A percentile compares a stretch with the other conserved stretches of the same genome.
Conservation (phyloP, 805 yeast species). For the Metschnikowia arizonensis region DNA sequence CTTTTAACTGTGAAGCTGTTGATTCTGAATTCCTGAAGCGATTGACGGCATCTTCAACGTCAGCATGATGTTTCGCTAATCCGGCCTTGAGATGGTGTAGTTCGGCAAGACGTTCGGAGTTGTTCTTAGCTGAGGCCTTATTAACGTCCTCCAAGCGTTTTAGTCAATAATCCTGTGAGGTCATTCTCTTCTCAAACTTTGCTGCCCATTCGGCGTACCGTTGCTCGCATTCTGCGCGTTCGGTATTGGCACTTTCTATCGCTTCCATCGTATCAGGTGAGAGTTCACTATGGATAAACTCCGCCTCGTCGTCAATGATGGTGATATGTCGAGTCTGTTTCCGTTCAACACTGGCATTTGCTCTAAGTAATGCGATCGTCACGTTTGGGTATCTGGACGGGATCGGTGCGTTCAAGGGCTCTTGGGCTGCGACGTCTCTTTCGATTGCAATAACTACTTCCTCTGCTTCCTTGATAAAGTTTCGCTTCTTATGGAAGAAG, state of each 20-base stretch:
- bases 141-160: not conserved
- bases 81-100: not conserved
- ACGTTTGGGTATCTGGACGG: too few relatives aligned
- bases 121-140: not conserved
- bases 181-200: not conserved
- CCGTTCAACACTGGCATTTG: too few relatives aligned
- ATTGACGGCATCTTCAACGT: not conserved
- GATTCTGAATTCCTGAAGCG: not conserved
- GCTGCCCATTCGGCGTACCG: not conserved
- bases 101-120: not conserved
- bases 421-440: not conserved
- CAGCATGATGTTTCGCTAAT: not conserved
- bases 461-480: not conserved
- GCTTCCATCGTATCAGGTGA: not conserved
- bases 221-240: not conserved
- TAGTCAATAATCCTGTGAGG: not conserved
- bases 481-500: not conserved
- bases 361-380: too few relatives aligned
- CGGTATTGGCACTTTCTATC: not conserved
- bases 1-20: not conserved
- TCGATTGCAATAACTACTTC: not conserved
- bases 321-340: not conserved
- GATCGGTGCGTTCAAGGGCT: not conserved
- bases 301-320: not conserved
- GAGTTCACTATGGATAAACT: not conserved